Base-by-base conservation (phyloP, 2,329 filamentous ascomycete species). In the Eutypella sp. region DNA sequence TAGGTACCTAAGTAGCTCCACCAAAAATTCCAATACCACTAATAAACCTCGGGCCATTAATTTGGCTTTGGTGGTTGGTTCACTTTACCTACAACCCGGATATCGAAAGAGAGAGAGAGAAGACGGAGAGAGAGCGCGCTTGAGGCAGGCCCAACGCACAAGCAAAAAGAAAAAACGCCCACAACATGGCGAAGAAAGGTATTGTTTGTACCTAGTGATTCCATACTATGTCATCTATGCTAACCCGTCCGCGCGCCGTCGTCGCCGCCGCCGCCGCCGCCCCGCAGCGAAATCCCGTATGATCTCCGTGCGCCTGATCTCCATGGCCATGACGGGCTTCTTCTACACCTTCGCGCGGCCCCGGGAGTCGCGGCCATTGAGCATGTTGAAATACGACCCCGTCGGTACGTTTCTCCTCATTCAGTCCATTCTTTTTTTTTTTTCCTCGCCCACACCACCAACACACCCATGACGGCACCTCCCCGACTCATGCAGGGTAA, bases 311-410 rank as follows among this genome's bases (percentile, higher is more conserved):
- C 91, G 93, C 66, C 85, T 99, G 57, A 76, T 99, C 67, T 96
- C 90, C 53, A 99, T 99, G 93, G 93, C 93, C 66, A 85, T 96
- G 85, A 99, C 93, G 22, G 93, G 93, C 62, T 99, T 90, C 79
- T 99, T 92, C 78, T 91, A 92, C 69, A 95, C 89, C 44, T 83
- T 95, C 68, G 78, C 85, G 57, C 84, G 95, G 48, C 91, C 90
- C 11, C 85, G 93, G 57, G 79, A 81, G 24, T 78, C 90, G 52
- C 77, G 85, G 38, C 91, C 95, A 46, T 80, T 99, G 71, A 95
- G 90, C 73, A 93, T 99, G 89, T 75, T 99, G 59, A 99, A 99
- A 76, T 99, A 99, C 71, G 93, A 99, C 66, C 93, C 93, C 36
- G 91, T 99, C 54, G 85, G 89, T 95, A 82, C 55, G 79, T 53